Base-by-base conservation (phyloP, 2,329 filamentous ascomycete species). In the Xylaria digitata region DNA sequence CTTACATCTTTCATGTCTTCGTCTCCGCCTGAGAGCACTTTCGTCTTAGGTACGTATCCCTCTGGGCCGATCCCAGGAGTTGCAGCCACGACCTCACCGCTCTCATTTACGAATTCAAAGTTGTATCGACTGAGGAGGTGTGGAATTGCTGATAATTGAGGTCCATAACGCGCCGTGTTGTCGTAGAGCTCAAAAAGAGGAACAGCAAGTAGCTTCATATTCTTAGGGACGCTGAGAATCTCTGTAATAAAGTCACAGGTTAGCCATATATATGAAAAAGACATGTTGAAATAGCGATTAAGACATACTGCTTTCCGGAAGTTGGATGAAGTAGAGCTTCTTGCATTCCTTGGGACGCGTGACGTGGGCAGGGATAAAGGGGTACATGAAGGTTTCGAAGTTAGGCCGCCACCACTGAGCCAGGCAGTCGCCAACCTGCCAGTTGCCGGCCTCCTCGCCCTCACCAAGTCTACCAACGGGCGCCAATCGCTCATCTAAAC, bases 341-440 rank as follows among this genome's bases (percentile, higher is more conserved):
- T 99, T 99, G 84, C 95, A 97, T 83, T 99, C 96, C 84, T 99
- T 99, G 7, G 96, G 96, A 59, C 96, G 86, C 19, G 95, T 97
- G 69, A 97, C 93, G 82, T 99, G 96, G 19, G 94, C 93, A 7
- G 96, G 96, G 64, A 98, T 91, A 80, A 97, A 99, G 0, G 96
- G 96, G 79, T 99, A 99, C 94, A 99, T 97, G 85, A 98, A 98
- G 1, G 96, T 98, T 85, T 99, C 96, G 78, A 98, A 97, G 84
- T 98, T 99, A 61, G 96, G 96, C 65, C 96, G 87, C 94, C 95
- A 99, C 96, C 96, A 99, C 82, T 97, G 94, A 61, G 96, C 95
- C 63, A 99, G 86, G 55, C 94, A 97, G 79, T 98, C 96, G 74
- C 92, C 93, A 73, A 99, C 89, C 79, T 96, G 87, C 96, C 96